Evolutionary conservation across 2,329 filamentous ascomycete species (phyloP).

Genomic region (Epichloe aotearoae): DNA sequence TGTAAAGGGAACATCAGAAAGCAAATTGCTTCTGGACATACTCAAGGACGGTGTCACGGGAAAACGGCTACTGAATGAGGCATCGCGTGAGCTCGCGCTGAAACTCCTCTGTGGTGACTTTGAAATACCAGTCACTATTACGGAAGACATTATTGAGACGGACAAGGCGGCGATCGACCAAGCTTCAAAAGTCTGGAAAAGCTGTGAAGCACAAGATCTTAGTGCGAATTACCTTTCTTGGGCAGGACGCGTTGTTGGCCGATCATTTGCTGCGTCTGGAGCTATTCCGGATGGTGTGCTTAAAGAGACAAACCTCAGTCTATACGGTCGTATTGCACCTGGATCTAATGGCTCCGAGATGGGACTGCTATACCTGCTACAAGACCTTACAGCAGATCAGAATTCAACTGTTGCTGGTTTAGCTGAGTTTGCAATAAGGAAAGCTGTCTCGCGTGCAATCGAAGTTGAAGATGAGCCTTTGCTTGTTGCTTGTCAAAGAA

Average conservation of each 20-base stretch:
- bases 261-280: slow-evolving; percentile 68
- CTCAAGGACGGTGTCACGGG: slow-evolving; percentile 56
- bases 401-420: slow-evolving; percentile 43
- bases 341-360: slow-evolving; percentile 46
- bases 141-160: slow-evolving; percentile 52
- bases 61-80: slow-evolving; percentile 52
- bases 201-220: slow-evolving; percentile 49
- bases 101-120: slow-evolving; percentile 67
- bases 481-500: slow-evolving; percentile 35
- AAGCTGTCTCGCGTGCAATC: slow-evolving; percentile 41
- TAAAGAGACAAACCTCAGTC: slow-evolving; percentile 42
- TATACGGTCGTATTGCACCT: slow-evolving; percentile 33
- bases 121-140: slow-evolving; percentile 29
- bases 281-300: slow-evolving; percentile 47
- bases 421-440: slow-evolving; percentile 46
- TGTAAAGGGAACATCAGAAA: slow-evolving; percentile 58
- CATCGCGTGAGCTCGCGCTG: slow-evolving; percentile 58
- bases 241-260: slow-evolving; percentile 74
- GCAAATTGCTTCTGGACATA: slow-evolving; percentile 65
- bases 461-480: slow-evolving; percentile 33
- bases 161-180: slow-evolving; percentile 51
- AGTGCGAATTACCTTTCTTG: slow-evolving; percentile 65
- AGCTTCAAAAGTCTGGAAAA: slow-evolving; percentile 61
- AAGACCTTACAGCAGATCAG: slow-evolving; percentile 45
- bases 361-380: slow-evolving; percentile 48